Conservation (phyloP, 2,329 filamentous ascomycete species). For the Alternaria gansuensis region DNA sequence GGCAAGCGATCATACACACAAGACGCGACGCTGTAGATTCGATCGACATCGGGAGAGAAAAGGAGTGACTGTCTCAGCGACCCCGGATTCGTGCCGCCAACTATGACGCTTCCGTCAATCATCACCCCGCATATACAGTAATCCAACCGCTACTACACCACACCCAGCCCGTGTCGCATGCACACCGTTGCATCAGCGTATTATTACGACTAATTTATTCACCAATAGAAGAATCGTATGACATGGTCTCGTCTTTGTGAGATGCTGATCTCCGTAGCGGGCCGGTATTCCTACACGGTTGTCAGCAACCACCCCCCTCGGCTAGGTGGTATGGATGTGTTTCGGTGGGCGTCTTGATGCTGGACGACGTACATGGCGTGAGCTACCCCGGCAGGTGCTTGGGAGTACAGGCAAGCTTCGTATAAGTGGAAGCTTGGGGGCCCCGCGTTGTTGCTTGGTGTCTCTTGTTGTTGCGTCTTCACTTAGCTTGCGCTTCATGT, state of each 20-base stretch:
- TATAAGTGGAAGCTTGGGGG: conserved; percentile 30
- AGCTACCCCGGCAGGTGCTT: conserved; percentile 2
- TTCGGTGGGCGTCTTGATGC: not conserved
- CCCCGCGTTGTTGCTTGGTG: conserved; percentile 16
- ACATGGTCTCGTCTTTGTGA: not conserved
- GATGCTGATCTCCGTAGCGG: conserved; percentile 5
- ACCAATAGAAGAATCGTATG: conserved; percentile 3
- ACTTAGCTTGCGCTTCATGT: not conserved
- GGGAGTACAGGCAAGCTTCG: conserved; percentile 23
- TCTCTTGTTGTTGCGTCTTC: conserved; percentile 11
- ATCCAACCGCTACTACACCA: conserved; percentile 7
- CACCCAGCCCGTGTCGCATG: conserved; percentile 1
- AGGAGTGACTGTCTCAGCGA: not conserved
- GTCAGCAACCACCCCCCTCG: conserved; percentile 5
- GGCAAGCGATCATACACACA: not conserved
- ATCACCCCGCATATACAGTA: conserved; percentile 18
- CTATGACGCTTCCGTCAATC: conserved; percentile 15
- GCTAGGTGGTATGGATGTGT: not conserved
- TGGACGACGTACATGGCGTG: conserved; percentile 21
- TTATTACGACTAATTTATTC: not conserved
- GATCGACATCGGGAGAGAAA: not conserved
- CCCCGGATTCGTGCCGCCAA: conserved; percentile 5
- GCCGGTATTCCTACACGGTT: conserved; percentile 14
- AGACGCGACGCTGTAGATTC: not conserved
- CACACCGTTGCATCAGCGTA: conserved; percentile 12